Percentiles rank a stretch among this genome's conserved stretches.
phyloP scores from a whole-genome alignment of 169 alveolate genomes.

The Pseudocohnilembus persalinus region DNA sequence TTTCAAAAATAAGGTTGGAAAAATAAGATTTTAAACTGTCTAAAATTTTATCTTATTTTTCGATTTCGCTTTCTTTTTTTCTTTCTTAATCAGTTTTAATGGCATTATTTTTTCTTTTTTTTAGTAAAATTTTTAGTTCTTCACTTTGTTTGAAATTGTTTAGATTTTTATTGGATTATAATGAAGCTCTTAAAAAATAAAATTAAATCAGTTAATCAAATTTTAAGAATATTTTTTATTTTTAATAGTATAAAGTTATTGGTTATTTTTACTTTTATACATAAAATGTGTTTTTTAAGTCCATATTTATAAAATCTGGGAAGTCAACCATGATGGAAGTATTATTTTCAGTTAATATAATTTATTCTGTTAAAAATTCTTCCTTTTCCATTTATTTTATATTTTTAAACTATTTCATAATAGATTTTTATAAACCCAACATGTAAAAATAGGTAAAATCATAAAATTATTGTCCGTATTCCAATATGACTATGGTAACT shows the following conservation, averaged over 20 bases:
- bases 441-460: neutral
- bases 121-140: neutral
- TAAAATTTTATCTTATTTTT: too few relatives aligned
- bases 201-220: too few relatives aligned
- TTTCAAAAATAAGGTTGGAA: too few relatives aligned
- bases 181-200: neutral
- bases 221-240: too few relatives aligned
- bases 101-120: neutral
- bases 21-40: neutral
- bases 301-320: neutral
- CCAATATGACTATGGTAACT: neutral
- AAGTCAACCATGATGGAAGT: neutral
- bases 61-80: neutral
- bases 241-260: too few relatives aligned
- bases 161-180: neutral
- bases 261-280: neutral
- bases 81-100: neutral
- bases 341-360: too few relatives aligned
- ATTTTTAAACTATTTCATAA: neutral
- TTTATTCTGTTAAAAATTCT: neutral
- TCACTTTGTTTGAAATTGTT: neutral
- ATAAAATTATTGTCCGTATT: too few relatives aligned
- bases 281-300: neutral
- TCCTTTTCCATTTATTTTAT: neutral
- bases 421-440: neutral